Percentiles rank a stretch among this genome's conserved stretches.
These are phyloP conservation scores for Alternaria triticimaculans DNA, from an alignment of 2,329 filamentous ascomycete genomes.

Conservation along the genomic window DNA sequence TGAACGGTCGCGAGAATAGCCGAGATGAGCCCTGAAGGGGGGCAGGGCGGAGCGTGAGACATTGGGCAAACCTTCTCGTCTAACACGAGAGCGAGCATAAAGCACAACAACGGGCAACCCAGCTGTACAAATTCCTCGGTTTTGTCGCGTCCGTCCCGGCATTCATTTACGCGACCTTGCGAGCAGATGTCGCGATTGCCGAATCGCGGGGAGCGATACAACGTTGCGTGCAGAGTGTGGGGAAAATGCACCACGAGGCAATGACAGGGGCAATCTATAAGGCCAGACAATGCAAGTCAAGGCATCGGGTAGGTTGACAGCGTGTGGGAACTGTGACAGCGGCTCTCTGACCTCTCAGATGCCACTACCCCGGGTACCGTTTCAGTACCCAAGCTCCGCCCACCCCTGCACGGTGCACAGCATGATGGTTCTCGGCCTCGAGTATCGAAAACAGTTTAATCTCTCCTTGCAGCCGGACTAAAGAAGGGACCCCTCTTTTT, in stretches of 20 bases:
- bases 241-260: conserved; percentile 29
- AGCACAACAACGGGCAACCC: conserved; percentile 14
- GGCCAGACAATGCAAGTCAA: conserved; percentile 11
- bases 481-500: conserved; percentile 41
- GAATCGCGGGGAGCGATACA: conserved; percentile 37
- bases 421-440: conserved; percentile 43
- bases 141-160: conserved; percentile 5
- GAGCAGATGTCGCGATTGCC: conserved; percentile 24
- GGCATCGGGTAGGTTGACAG: conserved; percentile 31
- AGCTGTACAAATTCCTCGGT: conserved; percentile 5
- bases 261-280: conserved; percentile 13
- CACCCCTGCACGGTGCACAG: conserved; percentile 43
- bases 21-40: conserved; percentile 30
- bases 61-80: conserved; percentile 15
- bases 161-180: neutral
- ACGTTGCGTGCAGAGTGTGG: conserved; percentile 36
- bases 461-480: conserved; percentile 44
- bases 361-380: conserved; percentile 30
- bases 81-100: conserved; percentile 19
- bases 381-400: conserved; percentile 40
- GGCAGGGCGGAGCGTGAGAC: conserved; percentile 18
- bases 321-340: conserved; percentile 26
- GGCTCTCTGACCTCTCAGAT: conserved; percentile 28
- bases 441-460: conserved; percentile 43
- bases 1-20: conserved; percentile 31